Conservation (phyloP, 768 basidiomycete genomes). For the Mycena kentingensis region DNA sequence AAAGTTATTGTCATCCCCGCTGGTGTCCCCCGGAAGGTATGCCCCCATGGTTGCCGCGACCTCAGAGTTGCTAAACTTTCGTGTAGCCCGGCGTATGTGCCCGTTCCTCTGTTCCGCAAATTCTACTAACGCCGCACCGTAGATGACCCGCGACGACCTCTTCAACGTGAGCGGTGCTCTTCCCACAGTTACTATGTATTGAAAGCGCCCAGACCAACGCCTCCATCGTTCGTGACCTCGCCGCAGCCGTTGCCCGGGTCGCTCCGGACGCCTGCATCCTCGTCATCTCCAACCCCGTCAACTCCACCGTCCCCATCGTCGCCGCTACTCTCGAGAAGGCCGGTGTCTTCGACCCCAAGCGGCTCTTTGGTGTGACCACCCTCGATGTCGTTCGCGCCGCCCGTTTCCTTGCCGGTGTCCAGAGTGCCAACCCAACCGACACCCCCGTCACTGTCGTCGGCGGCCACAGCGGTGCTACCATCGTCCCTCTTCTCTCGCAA, state of each 20-base stretch:
- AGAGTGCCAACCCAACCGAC: constrained; percentile 64
- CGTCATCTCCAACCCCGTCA: constrained; percentile 99
- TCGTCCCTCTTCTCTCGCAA: constrained; percentile 94
- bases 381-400: constrained; percentile 97
- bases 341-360: constrained; percentile 87
- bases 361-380: constrained; percentile 95
- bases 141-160: constrained; percentile 97
- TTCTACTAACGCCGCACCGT: constrained; percentile 30
- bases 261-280: constrained; percentile 90
- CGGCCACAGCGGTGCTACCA: constrained; percentile 96
- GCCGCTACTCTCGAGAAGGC: constrained; percentile 88
- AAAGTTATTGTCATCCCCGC: constrained; percentile 97
- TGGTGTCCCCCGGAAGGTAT: constrained; percentile 97
- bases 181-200: not conserved
- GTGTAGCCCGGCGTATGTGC: constrained; percentile 78
- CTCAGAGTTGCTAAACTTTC: constrained; percentile 25
- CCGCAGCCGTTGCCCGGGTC: constrained; percentile 80
- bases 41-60: constrained; percentile 15
- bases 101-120: constrained; percentile 2
- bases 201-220: constrained; percentile 76
- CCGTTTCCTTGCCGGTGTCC: constrained; percentile 80
- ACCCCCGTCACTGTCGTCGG: constrained; percentile 85
- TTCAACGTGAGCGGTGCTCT: constrained; percentile 73
- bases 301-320: constrained; percentile 97
- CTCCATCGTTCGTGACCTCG: constrained; percentile 96